These are phyloP conservation scores for Volvariella volvacea DNA, from an alignment of 1,284 basidiomycete species.

Conservation along the genomic window DNA sequence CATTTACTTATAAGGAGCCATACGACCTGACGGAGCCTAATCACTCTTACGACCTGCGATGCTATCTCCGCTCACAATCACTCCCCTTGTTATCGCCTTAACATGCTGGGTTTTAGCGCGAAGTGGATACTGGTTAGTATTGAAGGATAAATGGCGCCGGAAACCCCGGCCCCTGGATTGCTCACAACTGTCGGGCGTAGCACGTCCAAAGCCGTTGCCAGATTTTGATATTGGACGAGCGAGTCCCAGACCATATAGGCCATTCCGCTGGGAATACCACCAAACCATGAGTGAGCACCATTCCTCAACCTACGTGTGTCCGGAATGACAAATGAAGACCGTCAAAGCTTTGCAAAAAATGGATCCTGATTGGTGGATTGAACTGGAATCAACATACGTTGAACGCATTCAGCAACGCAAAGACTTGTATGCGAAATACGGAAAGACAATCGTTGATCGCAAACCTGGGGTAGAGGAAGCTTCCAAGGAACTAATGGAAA, in stretches of 20 bases:
- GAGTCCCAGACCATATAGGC: constrained; percentile 42
- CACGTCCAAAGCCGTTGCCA: constrained; percentile 31
- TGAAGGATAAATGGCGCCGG: too few relatives aligned
- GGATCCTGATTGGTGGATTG: constrained; percentile 47
- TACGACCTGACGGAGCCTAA: too few relatives aligned
- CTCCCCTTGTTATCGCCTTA: too few relatives aligned
- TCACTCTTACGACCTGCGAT: too few relatives aligned
- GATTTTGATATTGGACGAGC: constrained; percentile 36
- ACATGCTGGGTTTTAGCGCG: too few relatives aligned
- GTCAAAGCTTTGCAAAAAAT: constrained; percentile 35
- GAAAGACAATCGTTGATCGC: constrained; percentile 29
- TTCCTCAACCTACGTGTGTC: too few relatives aligned
- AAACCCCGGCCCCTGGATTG: constrained; percentile 17
- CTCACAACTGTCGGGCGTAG: constrained; percentile 34
- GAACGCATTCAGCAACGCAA: constrained; percentile 35
- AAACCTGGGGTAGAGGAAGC: constrained; percentile 35
- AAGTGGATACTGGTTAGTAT: too few relatives aligned
- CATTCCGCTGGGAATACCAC: constrained; percentile 45
- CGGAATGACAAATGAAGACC: too few relatives aligned
- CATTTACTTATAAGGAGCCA: too few relatives aligned
- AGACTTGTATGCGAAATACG: constrained; percentile 27
- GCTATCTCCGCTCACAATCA: too few relatives aligned
- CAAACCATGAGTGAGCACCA: constrained; percentile 42
- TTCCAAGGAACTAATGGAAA: constrained; percentile 40
- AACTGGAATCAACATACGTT: constrained; percentile 43